Evolutionary conservation across 148 eudicot species (phyloP).

Genomic region (Agrostemma githago): DNA sequence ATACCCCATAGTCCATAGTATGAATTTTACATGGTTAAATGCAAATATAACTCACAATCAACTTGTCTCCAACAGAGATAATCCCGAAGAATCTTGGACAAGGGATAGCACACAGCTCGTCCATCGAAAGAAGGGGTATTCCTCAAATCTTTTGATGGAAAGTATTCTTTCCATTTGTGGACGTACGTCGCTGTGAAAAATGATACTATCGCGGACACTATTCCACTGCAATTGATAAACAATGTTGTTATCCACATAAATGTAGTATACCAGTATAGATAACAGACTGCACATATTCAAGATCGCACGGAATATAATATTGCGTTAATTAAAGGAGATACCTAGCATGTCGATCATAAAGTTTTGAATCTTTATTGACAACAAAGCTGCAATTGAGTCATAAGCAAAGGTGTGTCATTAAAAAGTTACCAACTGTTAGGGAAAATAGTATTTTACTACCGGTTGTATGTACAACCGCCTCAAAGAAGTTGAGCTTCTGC

Average conservation of each 20-base stretch:
- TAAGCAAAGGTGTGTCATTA: neutral
- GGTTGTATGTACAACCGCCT: no score
- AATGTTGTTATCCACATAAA: neutral
- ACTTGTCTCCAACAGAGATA: constrained; percentile 97
- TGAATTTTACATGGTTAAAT: neutral
- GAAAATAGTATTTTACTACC: no score
- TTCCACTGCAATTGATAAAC: constrained; percentile 43
- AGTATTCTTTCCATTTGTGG: constrained; percentile 62
- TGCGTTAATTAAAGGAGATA: constrained; percentile 22
- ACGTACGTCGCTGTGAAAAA: constrained; percentile 66
- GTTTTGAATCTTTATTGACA: constrained; percentile 50
- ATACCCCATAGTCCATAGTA: neutral
- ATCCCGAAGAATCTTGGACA: constrained; percentile 61
- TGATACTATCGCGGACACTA: constrained; percentile 69
- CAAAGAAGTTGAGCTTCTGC: no score
- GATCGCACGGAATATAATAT: neutral
- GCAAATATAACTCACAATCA: constrained; percentile 57
- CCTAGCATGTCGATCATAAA: constrained; percentile 61
- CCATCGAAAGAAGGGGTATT: constrained; percentile 82
- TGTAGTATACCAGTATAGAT: neutral
- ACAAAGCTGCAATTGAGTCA: constrained; percentile 63
- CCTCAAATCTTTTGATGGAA: constrained; percentile 59
- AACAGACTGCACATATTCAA: neutral
- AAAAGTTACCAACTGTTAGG: neutral
- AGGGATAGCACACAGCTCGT: constrained; percentile 83